Conservation (phyloP, 179 eudicot genomes). For the Silene vulgaris region DNA sequence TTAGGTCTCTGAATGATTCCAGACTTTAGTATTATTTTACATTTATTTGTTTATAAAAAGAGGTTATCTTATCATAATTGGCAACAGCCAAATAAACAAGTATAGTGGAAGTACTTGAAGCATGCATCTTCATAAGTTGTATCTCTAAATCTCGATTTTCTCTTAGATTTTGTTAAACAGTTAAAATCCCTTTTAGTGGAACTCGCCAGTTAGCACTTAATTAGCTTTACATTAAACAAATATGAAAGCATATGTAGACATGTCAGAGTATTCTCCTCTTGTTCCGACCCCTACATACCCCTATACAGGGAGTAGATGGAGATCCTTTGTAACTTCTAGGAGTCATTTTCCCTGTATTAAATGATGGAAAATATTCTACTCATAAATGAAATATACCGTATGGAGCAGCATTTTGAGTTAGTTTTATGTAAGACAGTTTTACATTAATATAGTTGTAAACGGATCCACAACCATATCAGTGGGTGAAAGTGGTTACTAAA, state of each 20-base stretch:
- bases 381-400: no score
- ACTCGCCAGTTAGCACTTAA: conserved; percentile 26
- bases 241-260: conserved; percentile 12
- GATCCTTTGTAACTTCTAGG: conserved; percentile 6
- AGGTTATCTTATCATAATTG: conserved; percentile 19
- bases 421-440: no score
- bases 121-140: conserved; percentile 25
- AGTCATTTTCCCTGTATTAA: not conserved
- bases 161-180: conserved; percentile 17
- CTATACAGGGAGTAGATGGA: not conserved
- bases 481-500: no score
- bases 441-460: no score
- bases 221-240: not conserved
- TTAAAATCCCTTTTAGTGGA: conserved; percentile 22
- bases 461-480: no score
- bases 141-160: conserved; percentile 7
- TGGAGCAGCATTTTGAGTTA: no score
- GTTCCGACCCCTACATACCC: conserved; percentile 11
- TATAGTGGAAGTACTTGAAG: conserved; percentile 31
- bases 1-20: conserved; percentile 23
- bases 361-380: not conserved
- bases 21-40: conserved; percentile 7
- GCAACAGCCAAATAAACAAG: conserved; percentile 22
- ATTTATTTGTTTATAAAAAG: conserved; percentile 17
- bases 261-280: conserved; percentile 23